These are phyloP conservation scores for Henckelia pumila DNA, from an alignment of 257 asterid genomes.

Conservation along the genomic window DNA sequence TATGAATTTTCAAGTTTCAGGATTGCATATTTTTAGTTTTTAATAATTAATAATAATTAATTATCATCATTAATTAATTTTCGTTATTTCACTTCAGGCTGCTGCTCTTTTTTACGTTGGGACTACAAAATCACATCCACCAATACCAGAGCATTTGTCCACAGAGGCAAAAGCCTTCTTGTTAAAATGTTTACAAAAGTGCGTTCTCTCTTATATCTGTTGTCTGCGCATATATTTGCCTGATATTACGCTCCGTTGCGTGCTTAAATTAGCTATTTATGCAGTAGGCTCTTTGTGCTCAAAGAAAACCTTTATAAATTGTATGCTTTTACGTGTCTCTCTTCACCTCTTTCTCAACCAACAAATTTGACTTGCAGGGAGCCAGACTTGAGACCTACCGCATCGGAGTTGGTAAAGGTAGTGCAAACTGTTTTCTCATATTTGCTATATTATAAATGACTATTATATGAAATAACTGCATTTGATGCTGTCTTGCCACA, in stretches of 20 bases:
- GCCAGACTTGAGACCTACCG: constrained; percentile 75
- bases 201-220: constrained; percentile 33
- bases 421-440: constrained; percentile 14
- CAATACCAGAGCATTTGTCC: constrained; percentile 97
- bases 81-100: constrained; percentile 47
- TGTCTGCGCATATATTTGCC: constrained; percentile 4
- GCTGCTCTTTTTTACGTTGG: constrained; percentile 98
- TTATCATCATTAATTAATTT: constrained; percentile 8
- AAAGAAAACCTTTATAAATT: constrained; percentile 11
- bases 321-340: constrained; percentile 9
- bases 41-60: too few relatives aligned
- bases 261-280: constrained; percentile 18
- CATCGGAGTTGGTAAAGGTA: constrained; percentile 93
- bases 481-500: constrained; percentile 15
- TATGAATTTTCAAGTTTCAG: constrained; percentile 11
- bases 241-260: constrained; percentile 13
- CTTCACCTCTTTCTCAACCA: constrained; percentile 19
- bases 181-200: constrained; percentile 89
- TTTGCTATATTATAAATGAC: not conserved
- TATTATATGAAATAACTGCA: not conserved
- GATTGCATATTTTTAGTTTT: constrained; percentile 16
- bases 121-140: constrained; percentile 98
- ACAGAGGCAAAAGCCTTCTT: constrained; percentile 84
- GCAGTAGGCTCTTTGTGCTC: not conserved
- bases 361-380: constrained; percentile 54